A percentile compares a stretch with the other conserved stretches of the same genome.
Conservation (phyloP, 2,329 filamentous ascomycete species). For the Exophiala sideris region DNA sequence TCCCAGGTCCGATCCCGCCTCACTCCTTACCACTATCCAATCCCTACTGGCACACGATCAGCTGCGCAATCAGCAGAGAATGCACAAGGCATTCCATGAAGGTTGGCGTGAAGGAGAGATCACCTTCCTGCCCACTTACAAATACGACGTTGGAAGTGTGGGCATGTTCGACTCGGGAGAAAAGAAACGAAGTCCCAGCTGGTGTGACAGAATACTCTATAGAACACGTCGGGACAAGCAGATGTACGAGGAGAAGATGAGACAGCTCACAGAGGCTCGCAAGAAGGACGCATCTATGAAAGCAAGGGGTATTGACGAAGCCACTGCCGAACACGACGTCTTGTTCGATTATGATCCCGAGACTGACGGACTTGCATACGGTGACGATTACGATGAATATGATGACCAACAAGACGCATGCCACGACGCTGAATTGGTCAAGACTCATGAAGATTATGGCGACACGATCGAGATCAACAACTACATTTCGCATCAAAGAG, state of each 20-base stretch:
- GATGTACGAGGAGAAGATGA: conserved; percentile 60
- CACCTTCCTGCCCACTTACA: conserved; percentile 89
- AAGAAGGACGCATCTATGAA: conserved; percentile 83
- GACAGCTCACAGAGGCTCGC: conserved; percentile 64
- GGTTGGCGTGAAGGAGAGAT: conserved; percentile 90
- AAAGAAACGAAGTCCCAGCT: conserved; percentile 87
- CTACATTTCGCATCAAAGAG: conserved; percentile 84
- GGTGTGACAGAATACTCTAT: conserved; percentile 93
- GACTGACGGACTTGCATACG: conserved; percentile 59
- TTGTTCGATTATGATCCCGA: conserved; percentile 90
- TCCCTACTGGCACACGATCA: conserved; percentile 90
- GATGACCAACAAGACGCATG: conserved; percentile 40
- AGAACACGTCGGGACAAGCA: conserved; percentile 70
- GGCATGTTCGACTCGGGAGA: conserved; percentile 93
- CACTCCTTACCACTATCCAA: conserved; percentile 80
- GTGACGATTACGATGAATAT: conserved; percentile 55
- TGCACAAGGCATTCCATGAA: conserved; percentile 79
- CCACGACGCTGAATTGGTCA: conserved; percentile 29
- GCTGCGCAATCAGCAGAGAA: conserved; percentile 67
- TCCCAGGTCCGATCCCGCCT: conserved; percentile 73
- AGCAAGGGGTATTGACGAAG: conserved; percentile 69
- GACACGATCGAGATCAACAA: conserved; percentile 57
- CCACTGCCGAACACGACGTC: conserved; percentile 73
- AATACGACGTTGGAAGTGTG: conserved; percentile 93
- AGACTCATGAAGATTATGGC: conserved; percentile 32